phyloP scores from a whole-genome alignment of 2,329 filamentous ascomycete species.

The Aspergillus brunneoviolaceus region DNA sequence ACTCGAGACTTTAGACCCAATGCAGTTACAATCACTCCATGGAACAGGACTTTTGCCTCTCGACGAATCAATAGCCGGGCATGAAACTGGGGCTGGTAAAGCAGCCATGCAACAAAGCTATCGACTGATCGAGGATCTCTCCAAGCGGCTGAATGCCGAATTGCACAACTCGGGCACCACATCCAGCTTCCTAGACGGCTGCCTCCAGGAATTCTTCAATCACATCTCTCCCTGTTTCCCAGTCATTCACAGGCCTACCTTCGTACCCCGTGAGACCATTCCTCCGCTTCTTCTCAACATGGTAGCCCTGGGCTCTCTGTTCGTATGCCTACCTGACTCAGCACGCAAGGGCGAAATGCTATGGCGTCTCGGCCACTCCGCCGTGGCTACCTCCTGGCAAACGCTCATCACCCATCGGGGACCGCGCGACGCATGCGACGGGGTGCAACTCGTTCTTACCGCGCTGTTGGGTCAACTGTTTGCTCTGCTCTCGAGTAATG shows the following conservation, averaged over 20 bases:
- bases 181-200: slow-evolving; percentile 19
- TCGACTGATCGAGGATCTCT: slow-evolving; percentile 19
- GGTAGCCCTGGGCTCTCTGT: slow-evolving; percentile 21
- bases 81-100: slow-evolving; percentile 11
- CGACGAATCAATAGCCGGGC: background rate
- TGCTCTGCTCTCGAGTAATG: slow-evolving; percentile 17
- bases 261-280: slow-evolving; percentile 13
- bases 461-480: slow-evolving; percentile 20
- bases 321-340: slow-evolving; percentile 16
- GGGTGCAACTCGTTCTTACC: slow-evolving; percentile 19
- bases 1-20: background rate
- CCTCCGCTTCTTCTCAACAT: slow-evolving; percentile 22
- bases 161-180: slow-evolving; percentile 19
- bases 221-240: slow-evolving; percentile 17
- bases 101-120: slow-evolving; percentile 17
- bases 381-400: slow-evolving; percentile 23
- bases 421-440: slow-evolving; percentile 19
- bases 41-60: background rate
- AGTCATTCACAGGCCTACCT: slow-evolving; percentile 19
- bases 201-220: slow-evolving; percentile 20
- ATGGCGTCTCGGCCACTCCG: slow-evolving; percentile 21
- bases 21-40: background rate
- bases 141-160: slow-evolving; percentile 18
- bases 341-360: slow-evolving; percentile 21
- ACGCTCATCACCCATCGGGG: slow-evolving; percentile 16